Evolutionary conservation across 495 filamentous ascomycete genomes (phyloP), one percentile per base, ranked within the genome.

Genomic region (Xylaria nigripes): DNA sequence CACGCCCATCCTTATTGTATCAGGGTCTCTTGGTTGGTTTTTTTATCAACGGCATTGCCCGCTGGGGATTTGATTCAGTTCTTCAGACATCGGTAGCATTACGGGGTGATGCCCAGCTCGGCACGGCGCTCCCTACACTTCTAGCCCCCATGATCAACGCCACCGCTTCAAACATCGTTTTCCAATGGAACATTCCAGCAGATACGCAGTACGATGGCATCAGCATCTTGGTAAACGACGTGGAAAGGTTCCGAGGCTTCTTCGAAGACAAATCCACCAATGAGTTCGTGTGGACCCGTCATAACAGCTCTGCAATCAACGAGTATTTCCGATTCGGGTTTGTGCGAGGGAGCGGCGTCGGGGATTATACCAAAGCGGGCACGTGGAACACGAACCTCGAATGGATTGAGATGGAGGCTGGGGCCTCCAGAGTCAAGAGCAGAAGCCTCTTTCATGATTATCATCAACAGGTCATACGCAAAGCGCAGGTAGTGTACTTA

Each of bases 21-120:
- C 90, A 95, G 61, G 92, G 92, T 2, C 68, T 97, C n/a, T 71
- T 97, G 1, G 66, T 97, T 6, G 92, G 92, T 13, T 74, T 97
- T 0, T 95, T 95, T 68, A 81, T 94, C 70, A 96, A 97, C 62
- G 92, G 92, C 16, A 81, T 90, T 55, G 91, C 90, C 12, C 77
- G 92, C 15, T 97, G 92, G 92, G 92, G 90, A 12, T 97, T 95
- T 60, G 91, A 90, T 45, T 80, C 85, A 2, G 81, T 97, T 52
- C 76, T 96, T n/a, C 87, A 96, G 69, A 96, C 93, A 0, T 79
- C 85, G 1, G 79, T 69, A 1, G 81, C 81, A 18, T 68, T 97
- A 36, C 77, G 80, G 32, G 85, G 85, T 9, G 86, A 87, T 45
- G 82, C 81, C 0, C 83, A 82, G 70, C 75, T 86, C 51, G 83